Evolutionary conservation across 495 filamentous ascomycete genomes (phyloP).

Genomic region (Hypoxylon cercidicola): DNA sequence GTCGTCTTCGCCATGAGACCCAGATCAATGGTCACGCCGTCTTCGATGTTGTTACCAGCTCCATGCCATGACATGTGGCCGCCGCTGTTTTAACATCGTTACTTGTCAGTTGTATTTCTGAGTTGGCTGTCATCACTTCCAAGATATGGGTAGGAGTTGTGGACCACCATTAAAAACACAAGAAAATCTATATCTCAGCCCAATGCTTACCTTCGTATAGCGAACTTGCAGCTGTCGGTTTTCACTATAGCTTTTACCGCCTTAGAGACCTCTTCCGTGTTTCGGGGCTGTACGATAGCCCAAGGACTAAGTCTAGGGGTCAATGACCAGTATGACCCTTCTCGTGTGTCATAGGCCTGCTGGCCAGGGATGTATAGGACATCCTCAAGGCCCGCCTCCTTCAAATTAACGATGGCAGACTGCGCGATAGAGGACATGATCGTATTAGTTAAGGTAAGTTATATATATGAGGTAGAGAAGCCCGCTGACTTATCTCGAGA

Average conservation of each 20-base stretch:
- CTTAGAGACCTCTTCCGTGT: constrained; percentile 47
- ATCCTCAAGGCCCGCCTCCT: neutral
- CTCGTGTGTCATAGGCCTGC: neutral
- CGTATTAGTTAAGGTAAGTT: neutral
- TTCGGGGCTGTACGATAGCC: constrained; percentile 51
- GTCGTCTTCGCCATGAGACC: constrained; percentile 55
- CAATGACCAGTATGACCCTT: constrained; percentile 56
- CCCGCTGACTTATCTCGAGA: neutral
- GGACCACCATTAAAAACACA: too few relatives aligned
- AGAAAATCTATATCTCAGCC: neutral
- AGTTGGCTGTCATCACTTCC: neutral
- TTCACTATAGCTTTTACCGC: constrained; percentile 42
- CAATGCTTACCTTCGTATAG: constrained; percentile 24
- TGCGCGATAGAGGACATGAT: neutral
- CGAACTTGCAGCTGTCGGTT: constrained; percentile 22
- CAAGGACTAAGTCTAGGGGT: constrained; percentile 44
- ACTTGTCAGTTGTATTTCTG: neutral
- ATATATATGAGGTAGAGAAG: neutral
- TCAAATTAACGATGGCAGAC: neutral
- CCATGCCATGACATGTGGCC: constrained; percentile 64
- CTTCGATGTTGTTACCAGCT: constrained; percentile 55
- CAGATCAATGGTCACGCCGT: constrained; percentile 68
- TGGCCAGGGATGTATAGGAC: neutral
- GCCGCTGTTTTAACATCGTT: constrained; percentile 48
- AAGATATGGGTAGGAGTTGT: neutral